Evolutionary conservation across 2,329 filamentous ascomycete species (phyloP).

Genomic region (Lachnum nothofagi): DNA sequence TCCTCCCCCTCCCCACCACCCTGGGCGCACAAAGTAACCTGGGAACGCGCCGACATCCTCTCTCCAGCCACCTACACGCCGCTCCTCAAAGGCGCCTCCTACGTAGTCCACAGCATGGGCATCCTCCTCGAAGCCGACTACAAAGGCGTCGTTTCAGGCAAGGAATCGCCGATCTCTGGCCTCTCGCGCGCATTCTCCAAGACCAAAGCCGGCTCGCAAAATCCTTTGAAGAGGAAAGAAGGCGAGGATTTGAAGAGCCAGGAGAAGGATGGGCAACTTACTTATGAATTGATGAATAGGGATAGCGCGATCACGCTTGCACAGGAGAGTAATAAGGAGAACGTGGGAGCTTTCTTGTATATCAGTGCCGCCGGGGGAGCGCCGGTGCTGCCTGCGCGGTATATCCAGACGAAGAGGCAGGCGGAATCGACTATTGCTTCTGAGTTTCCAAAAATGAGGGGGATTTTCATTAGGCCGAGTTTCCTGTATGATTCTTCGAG

Average conservation of each 20-base stretch:
- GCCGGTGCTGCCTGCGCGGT: slow-evolving; percentile 75
- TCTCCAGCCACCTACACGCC: slow-evolving; percentile 73
- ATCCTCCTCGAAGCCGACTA: slow-evolving; percentile 97
- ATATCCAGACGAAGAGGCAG: slow-evolving; percentile 87
- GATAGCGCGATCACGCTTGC: slow-evolving; percentile 82
- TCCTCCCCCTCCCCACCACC: slow-evolving; percentile 59
- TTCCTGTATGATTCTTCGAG: slow-evolving; percentile 86
- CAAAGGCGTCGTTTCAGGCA: slow-evolving; percentile 82
- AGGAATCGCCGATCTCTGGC: slow-evolving; percentile 74
- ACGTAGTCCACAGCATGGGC: slow-evolving; percentile 90
- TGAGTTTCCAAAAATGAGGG: slow-evolving; percentile 69
- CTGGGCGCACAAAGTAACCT: slow-evolving; percentile 79
- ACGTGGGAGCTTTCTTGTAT: slow-evolving; percentile 71
- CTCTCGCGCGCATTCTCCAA: slow-evolving; percentile 72
- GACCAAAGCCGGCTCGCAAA: slow-evolving; percentile 57
- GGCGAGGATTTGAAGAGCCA: slow-evolving; percentile 59
- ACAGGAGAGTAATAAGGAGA: slow-evolving; percentile 62
- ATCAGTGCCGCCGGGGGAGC: slow-evolving; percentile 84
- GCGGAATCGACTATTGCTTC: slow-evolving; percentile 72
- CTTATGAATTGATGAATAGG: slow-evolving; percentile 96
- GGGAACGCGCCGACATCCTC: slow-evolving; percentile 85
- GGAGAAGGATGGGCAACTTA: slow-evolving; percentile 70
- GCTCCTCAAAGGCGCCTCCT: slow-evolving; percentile 71
- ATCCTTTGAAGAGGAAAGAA: slow-evolving; percentile 61
- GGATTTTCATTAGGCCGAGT: slow-evolving; percentile 75